Percentiles rank a stretch among this genome's conserved stretches.
Conservation (phyloP, 2,329 filamentous ascomycete genomes). For the Fusarium dlaminii region DNA sequence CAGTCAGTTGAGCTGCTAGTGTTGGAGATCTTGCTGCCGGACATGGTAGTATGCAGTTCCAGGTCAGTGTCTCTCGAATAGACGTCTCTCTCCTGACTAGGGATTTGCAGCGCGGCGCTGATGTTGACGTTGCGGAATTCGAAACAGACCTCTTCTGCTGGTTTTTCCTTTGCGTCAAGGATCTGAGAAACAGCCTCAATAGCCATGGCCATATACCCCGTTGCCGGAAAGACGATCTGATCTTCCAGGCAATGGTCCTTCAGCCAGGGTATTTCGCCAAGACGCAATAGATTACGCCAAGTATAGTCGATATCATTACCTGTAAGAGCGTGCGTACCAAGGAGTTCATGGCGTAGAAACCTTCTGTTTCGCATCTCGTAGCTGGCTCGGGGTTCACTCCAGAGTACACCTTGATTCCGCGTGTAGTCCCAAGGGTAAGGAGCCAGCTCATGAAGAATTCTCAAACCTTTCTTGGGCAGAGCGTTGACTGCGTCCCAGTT, state of each 20-base stretch:
- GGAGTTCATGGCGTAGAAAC: background rate
- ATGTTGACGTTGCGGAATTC: background rate
- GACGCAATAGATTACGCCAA: background rate
- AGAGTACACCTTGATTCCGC: background rate
- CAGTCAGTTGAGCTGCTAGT: background rate
- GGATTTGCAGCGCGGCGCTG: background rate
- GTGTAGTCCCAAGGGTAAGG: background rate
- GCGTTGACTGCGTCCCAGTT: background rate
- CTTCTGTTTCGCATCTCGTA: background rate
- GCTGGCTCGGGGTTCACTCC: background rate
- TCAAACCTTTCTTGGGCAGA: background rate
- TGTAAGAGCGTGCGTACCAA: background rate
- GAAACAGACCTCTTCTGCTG: accelerated
- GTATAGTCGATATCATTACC: background rate
- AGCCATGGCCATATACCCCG: background rate
- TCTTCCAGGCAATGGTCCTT: background rate
- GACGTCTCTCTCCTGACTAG: background rate
- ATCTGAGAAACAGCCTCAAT: background rate
- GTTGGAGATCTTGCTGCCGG: background rate
- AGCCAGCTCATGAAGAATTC: background rate
- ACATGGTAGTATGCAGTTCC: background rate
- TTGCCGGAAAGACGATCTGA: background rate
- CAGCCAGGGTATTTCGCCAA: background rate
- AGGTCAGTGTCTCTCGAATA: background rate
- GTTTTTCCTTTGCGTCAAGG: background rate